These are phyloP conservation scores for Thelephora aurantiotincta DNA, from an alignment of 768 basidiomycete genomes.

Conservation along the genomic window DNA sequence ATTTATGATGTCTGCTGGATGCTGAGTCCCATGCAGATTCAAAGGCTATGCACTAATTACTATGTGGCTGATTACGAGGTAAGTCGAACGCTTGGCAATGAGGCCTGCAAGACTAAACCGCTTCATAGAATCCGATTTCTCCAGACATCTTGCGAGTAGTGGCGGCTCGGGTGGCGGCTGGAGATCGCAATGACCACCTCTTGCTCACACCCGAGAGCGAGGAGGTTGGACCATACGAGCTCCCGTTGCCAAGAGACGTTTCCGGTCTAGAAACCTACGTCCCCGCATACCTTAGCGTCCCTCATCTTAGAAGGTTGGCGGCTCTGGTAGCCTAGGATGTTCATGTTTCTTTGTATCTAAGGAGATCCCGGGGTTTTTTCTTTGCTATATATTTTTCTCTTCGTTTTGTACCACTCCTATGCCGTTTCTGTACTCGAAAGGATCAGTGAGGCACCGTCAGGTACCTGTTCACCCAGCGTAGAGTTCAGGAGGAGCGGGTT, in stretches of 20 bases:
- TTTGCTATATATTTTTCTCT: slow-evolving; percentile 2
- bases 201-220: slow-evolving; percentile 93
- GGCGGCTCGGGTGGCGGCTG: slow-evolving; percentile 87
- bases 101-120: not conserved
- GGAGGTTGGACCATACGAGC: slow-evolving; percentile 91
- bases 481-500: slow-evolving; percentile 31
- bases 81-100: slow-evolving; percentile 7
- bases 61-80: slow-evolving; percentile 99
- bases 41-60: slow-evolving; percentile 98
- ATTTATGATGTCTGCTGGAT: slow-evolving; percentile 99
- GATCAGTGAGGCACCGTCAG: slow-evolving; percentile 30
- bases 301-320: slow-evolving; percentile 77
- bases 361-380: not conserved
- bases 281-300: slow-evolving; percentile 81
- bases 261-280: slow-evolving; percentile 94
- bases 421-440: slow-evolving; percentile 7
- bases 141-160: slow-evolving; percentile 96
- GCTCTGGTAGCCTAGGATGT: slow-evolving; percentile 59
- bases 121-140: slow-evolving; percentile 77
- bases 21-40: slow-evolving; percentile 97
- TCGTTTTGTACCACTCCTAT: slow-evolving; percentile 2
- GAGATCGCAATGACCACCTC: slow-evolving; percentile 94
- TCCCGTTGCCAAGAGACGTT: slow-evolving; percentile 88
- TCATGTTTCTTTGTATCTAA: slow-evolving; percentile 4
- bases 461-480: slow-evolving; percentile 32